phyloP scores from a whole-genome alignment of 23 red algal genomes.

The Agarophyton chilense region DNA sequence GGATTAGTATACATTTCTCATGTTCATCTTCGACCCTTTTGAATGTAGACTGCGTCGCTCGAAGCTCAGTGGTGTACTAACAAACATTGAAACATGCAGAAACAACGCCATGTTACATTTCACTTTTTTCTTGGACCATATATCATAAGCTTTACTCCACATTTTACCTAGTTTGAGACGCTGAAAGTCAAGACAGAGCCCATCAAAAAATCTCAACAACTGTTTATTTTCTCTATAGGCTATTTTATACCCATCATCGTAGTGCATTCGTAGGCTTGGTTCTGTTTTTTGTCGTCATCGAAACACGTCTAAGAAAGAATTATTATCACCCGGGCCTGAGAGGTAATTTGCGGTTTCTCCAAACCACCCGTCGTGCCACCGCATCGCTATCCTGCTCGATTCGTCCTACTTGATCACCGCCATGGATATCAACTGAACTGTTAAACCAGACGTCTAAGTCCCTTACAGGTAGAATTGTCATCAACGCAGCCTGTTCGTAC shows the following conservation, averaged over 20 bases:
- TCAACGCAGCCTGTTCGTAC: neutral
- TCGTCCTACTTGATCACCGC: neutral
- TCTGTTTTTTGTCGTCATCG: neutral
- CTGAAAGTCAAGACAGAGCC: neutral
- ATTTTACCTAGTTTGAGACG: neutral
- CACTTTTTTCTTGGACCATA: neutral
- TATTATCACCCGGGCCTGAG: neutral
- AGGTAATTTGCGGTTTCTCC: neutral
- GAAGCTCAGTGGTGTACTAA: neutral
- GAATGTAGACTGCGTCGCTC: neutral
- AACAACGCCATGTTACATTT: neutral
- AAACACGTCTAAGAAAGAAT: neutral
- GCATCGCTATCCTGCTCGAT: neutral
- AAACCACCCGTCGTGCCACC: neutral
- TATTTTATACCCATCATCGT: neutral
- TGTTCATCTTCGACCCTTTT: neutral
- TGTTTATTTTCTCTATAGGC: neutral
- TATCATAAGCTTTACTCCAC: neutral
- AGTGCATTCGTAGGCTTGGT: neutral
- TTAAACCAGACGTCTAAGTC: neutral
- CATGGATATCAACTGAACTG: neutral
- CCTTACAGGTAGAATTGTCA: neutral
- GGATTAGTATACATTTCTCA: neutral
- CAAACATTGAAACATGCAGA: neutral
- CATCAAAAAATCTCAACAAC: neutral